Base-by-base conservation (phyloP, 2,329 filamentous ascomycete species). In the Trichophyton verrucosum region DNA sequence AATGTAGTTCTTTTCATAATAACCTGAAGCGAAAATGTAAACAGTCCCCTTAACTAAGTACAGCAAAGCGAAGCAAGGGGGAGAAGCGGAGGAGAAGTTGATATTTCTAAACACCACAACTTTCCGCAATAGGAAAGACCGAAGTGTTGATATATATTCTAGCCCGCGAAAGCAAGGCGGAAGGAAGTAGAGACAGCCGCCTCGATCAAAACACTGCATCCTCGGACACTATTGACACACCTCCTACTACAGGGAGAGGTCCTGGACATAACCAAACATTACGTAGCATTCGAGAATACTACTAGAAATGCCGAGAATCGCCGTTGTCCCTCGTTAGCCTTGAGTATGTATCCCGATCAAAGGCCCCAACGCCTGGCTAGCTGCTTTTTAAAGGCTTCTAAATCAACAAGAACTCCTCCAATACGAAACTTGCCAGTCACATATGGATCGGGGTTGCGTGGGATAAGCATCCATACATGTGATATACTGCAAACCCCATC, bases 381-480 rank as follows among this genome's bases (percentile, higher is more conserved):
- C 44, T 47, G 44, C 56, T 58, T 58, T 24, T 58, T 58, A 17
- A 38, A 58, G 22, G 17, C 30, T 13, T 42, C 56, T 17, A 42
- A 15, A 15, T 38, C 38, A 38, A 58, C 38, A 17, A 58, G 13
- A 5, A 20, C 20, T 11, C 56, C 56, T 8, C 17, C 33, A n/a
- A 58, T 20, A 38, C 27, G 36, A 15, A 58, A 40, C 15, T 40
- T 58, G 9, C 24, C 38, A 15, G 27, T 20, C 30, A 20, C 24
- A 53, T 36, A 20, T 24, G n/a, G 27, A 36, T 61, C 17, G 8
- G 59, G 49, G 9, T 30, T 27, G 36, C 44, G 60, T 22, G 57
- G 60, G 40, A 62, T 38, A 49, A 51, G 46, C 13, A 63, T 38
- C 61, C 61, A 61, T 13, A 63, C 58, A 36, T 64, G 63, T 9